Conservation (phyloP, 2,329 filamentous ascomycete genomes). For the Ophiostoma himal-ulmi region DNA sequence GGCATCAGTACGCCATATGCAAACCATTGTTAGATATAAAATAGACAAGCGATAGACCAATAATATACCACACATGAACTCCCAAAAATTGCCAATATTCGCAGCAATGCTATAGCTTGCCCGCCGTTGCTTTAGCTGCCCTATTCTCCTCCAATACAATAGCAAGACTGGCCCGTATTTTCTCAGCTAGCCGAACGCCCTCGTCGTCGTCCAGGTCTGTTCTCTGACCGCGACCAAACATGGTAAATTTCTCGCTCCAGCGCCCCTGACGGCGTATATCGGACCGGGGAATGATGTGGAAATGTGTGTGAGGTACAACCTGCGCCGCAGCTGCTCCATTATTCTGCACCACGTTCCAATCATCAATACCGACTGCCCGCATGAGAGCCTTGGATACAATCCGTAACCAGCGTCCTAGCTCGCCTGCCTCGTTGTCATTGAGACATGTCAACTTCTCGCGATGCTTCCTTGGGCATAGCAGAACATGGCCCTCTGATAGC, state of each 20-base stretch:
- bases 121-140: not conserved
- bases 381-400: slow-evolving; percentile 67
- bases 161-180: slow-evolving; percentile 15
- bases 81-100: not conserved
- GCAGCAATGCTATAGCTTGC: not conserved
- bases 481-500: slow-evolving; percentile 72
- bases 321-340: slow-evolving; percentile 86
- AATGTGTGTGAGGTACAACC: slow-evolving; percentile 89
- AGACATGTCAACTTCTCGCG: slow-evolving; percentile 71
- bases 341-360: slow-evolving; percentile 98
- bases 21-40: not conserved
- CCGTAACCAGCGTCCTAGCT: slow-evolving; percentile 63
- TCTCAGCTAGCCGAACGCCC: slow-evolving; percentile 50
- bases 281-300: slow-evolving; percentile 85
- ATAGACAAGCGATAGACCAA: not conserved
- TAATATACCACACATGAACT: not conserved
- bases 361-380: slow-evolving; percentile 61
- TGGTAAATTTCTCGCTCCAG: slow-evolving; percentile 64
- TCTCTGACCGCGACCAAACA: slow-evolving; percentile 70
- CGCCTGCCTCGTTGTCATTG: slow-evolving; percentile 54
- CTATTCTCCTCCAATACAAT: not conserved
- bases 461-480: slow-evolving; percentile 74
- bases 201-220: slow-evolving; percentile 74
- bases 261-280: slow-evolving; percentile 52
- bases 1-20: not conserved